Evolutionary conservation across 2,329 filamentous ascomycete species (phyloP).

Genomic region (Calonectria pseudoreteaudii): DNA sequence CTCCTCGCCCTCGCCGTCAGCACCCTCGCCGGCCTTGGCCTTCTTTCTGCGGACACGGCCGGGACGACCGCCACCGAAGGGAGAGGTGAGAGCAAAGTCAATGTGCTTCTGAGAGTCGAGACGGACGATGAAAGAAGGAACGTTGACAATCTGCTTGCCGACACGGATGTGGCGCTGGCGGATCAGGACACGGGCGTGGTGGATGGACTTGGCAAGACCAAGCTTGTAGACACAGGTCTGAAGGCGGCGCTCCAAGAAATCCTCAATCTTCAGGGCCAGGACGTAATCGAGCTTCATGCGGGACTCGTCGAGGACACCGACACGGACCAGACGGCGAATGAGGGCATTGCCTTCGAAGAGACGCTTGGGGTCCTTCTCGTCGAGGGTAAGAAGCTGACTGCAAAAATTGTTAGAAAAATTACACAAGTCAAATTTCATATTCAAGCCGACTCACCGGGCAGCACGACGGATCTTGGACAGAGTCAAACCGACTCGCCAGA

Average conservation of each 20-base stretch:
- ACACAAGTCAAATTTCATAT: neutral
- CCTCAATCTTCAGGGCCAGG: slow-evolving; percentile 97
- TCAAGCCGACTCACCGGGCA: slow-evolving; percentile 79
- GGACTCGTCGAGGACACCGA: slow-evolving; percentile 99
- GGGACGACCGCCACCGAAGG: slow-evolving; percentile 96
- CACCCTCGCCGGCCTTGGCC: slow-evolving; percentile 93
- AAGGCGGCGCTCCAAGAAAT: slow-evolving; percentile 99
- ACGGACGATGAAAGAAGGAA: slow-evolving; percentile 99
- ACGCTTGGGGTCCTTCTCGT: slow-evolving; percentile 99
- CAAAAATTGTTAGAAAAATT: slow-evolving; percentile 38
- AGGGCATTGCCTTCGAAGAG: slow-evolving; percentile 99
- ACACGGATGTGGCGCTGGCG: slow-evolving; percentile 99
- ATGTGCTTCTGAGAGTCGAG: slow-evolving; percentile 99
- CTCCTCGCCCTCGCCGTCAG: slow-evolving; percentile 82
- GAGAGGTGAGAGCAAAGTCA: slow-evolving; percentile 97
- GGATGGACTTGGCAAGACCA: slow-evolving; percentile 99
- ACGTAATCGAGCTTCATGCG: slow-evolving; percentile 99
- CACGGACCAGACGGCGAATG: slow-evolving; percentile 99
- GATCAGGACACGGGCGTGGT: slow-evolving; percentile 99
- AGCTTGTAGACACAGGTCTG: slow-evolving; percentile 99
- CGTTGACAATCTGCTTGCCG: slow-evolving; percentile 99
- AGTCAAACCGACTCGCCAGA: slow-evolving; percentile 99
- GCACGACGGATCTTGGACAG: slow-evolving; percentile 99
- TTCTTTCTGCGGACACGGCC: slow-evolving; percentile 99
- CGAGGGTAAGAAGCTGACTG: slow-evolving; percentile 99